Base-by-base conservation (phyloP, 2,329 filamentous ascomycete genomes). In the Alternaria longipes region DNA sequence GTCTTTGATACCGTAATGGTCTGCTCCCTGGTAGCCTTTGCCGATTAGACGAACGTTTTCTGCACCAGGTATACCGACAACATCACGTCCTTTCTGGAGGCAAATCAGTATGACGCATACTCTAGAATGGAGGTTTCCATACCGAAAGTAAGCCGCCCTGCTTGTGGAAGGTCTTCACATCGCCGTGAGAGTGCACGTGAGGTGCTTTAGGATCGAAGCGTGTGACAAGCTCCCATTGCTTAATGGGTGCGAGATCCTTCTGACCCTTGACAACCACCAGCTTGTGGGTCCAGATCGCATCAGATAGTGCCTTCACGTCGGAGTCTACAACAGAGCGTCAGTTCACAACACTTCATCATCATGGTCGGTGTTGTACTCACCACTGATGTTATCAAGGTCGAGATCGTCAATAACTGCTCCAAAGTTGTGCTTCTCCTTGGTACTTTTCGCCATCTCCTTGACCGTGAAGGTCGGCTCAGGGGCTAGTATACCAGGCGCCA, bases 41-140 rank as follows among this genome's bases (percentile, higher is more conserved):
- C 81, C 82, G 41, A 83, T 80, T 4, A 83, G 67, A 16, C 80
- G 78, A 8, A 84, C 77, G 56, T 83, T 82, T 36, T 81, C 81
- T 5, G 79, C 81, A 3, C 83, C 81, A 0, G 81, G 82, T 34
- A 34, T 34, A 34, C 32, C 32, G 14, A 34, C 32, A 12, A 34
- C 14, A 16, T 34, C 32, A 14, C 32, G 32, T 34, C 32, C 32
- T 34, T 34, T 34, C 32, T 34, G 11, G 30, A 34, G 32, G 32
- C 32, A 14, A 14, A 34, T 34, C 14, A 34, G 32, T 34, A 34
- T 14, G 6, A 16, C 14, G 12, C 32, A 34, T 34, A 11, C 5
- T 12, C 14, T 16, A 7, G 14, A 0, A 34, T 34, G 12, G 14
- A 34, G 14, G 32, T 5, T 34, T 16, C 2, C 32, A 16, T 34